These are phyloP conservation scores for Pecoramyces ruminantium DNA, from an alignment of 192 early-diverging fungal species.

Conservation along the genomic window DNA sequence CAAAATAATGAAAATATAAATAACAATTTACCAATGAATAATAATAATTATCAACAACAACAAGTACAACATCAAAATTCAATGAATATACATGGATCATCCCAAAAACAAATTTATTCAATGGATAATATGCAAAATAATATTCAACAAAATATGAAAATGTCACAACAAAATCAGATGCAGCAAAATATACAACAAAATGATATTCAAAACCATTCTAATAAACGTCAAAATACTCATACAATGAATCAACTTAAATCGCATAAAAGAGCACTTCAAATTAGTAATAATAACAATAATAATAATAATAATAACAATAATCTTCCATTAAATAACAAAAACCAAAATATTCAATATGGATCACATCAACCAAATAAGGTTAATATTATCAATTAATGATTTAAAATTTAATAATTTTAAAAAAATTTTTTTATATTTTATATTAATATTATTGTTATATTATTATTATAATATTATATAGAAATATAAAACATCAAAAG, in stretches of 20 bases:
- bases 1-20: background rate
- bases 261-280: conserved; percentile 2
- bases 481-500: conserved; percentile 14
- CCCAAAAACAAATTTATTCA: background rate
- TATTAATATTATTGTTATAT: no score
- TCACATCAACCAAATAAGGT: background rate
- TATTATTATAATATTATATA: no score
- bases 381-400: background rate
- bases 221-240: background rate
- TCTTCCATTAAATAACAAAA: background rate
- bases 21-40: background rate
- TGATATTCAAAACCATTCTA: background rate
- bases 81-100: background rate
- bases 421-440: no score
- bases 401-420: no score
- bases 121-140: background rate
- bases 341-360: background rate
- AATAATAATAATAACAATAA: background rate
- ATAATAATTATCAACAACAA: background rate
- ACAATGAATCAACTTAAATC: background rate
- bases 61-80: background rate
- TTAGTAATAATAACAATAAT: background rate
- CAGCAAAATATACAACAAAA: background rate
- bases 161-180: background rate
- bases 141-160: background rate